Conservation (phyloP, 371 early-diverging fungal species). For the Mucor saturninus region DNA sequence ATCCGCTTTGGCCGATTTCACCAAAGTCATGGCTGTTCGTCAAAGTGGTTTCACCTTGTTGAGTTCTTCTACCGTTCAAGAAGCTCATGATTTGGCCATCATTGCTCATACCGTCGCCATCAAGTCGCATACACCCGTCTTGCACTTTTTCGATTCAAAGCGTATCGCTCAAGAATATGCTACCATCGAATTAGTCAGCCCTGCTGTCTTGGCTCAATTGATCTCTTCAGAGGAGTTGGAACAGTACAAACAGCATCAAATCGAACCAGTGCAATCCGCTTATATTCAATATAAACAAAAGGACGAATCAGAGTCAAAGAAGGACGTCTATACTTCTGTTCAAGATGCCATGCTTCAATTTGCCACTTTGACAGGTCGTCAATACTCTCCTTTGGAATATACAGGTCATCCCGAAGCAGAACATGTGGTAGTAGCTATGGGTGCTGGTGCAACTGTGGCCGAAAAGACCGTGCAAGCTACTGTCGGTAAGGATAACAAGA, state of each 20-base stretch:
- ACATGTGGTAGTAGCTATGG: constrained; percentile 65
- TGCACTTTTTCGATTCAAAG: constrained; percentile 60
- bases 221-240: constrained; percentile 41
- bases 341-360: constrained; percentile 48
- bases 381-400: constrained; percentile 56
- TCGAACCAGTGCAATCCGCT: constrained; percentile 22
- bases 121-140: constrained; percentile 61
- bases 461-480: constrained; percentile 39
- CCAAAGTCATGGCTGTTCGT: constrained; percentile 77
- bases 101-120: constrained; percentile 70
- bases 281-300: constrained; percentile 47
- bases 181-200: constrained; percentile 27
- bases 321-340: constrained; percentile 37
- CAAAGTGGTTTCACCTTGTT: constrained; percentile 78
- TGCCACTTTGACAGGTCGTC: constrained; percentile 48
- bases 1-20: constrained; percentile 48
- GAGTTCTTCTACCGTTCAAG: constrained; percentile 72
- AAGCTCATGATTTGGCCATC: constrained; percentile 72
- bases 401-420: constrained; percentile 60
- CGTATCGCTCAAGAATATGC: constrained; percentile 48
- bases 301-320: constrained; percentile 13
- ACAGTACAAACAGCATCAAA: constrained; percentile 24
- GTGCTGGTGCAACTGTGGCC: constrained; percentile 62
- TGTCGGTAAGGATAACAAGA: constrained; percentile 36
- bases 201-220: constrained; percentile 27